phyloP scores from a whole-genome alignment of 2,329 filamentous ascomycete genomes.

The Aspergillus hortae region DNA sequence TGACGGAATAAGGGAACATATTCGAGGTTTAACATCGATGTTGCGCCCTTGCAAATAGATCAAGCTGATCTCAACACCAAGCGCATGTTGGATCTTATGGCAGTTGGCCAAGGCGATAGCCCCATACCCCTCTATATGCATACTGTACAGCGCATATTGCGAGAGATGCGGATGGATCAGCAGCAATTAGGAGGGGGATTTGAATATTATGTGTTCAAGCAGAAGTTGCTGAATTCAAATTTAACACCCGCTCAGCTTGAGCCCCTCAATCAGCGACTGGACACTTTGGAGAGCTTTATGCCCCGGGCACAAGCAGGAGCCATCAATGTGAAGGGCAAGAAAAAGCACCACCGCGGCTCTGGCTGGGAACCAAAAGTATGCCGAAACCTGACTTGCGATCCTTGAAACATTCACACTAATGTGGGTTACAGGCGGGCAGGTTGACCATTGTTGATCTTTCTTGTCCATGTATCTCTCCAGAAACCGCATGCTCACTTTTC shows the following conservation, averaged over 20 bases:
- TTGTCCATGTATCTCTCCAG: slow-evolving; percentile 18
- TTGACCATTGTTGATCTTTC: slow-evolving; percentile 20
- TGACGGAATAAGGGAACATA: slow-evolving; percentile 50
- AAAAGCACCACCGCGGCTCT: neutral
- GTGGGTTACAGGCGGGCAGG: slow-evolving; percentile 5
- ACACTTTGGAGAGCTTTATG: slow-evolving; percentile 21
- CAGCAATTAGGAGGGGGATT: slow-evolving; percentile 41
- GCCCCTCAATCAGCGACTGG: slow-evolving; percentile 18
- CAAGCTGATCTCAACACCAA: slow-evolving; percentile 54
- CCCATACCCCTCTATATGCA: slow-evolving; percentile 57
- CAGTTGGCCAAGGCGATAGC: slow-evolving; percentile 39
- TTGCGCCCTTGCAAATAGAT: slow-evolving; percentile 51
- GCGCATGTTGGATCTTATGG: slow-evolving; percentile 60
- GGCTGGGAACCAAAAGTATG: neutral
- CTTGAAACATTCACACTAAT: neutral
- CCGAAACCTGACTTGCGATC: neutral
- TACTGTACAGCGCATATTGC: slow-evolving; percentile 54
- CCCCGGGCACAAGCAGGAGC: slow-evolving; percentile 3
- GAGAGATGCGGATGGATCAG: slow-evolving; percentile 47
- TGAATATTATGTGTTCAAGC: slow-evolving; percentile 50
- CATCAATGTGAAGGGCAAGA: neutral
- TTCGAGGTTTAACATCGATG: slow-evolving; percentile 41
- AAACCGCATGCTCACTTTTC: slow-evolving; percentile 20
- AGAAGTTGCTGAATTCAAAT: neutral
- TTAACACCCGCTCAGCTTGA: slow-evolving; percentile 12